Evolutionary conservation across 345 rosid species (phyloP).

Genomic region (Pistacia atlantica): DNA sequence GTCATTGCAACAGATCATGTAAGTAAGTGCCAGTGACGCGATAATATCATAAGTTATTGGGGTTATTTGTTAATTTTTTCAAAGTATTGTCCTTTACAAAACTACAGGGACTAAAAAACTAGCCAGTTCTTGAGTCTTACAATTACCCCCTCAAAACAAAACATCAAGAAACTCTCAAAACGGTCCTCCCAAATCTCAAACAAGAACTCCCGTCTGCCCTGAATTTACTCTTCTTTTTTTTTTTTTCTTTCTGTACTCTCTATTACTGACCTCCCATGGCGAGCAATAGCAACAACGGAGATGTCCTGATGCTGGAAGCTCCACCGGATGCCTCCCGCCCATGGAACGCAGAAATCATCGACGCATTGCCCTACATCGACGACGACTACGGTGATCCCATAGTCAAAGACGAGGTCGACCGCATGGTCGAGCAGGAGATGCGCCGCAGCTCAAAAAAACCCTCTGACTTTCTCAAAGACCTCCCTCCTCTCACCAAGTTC

Average conservation of each 20-base stretch:
- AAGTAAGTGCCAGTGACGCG: too few relatives aligned
- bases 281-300: constrained; percentile 40
- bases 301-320: constrained; percentile 81
- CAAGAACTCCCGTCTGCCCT: background rate
- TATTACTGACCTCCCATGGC: constrained; percentile 19
- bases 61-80: too few relatives aligned
- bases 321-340: constrained; percentile 59
- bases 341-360: constrained; percentile 83
- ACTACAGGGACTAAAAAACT: too few relatives aligned
- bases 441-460: constrained; percentile 89
- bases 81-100: too few relatives aligned
- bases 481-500: constrained; percentile 73
- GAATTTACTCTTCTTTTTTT: background rate
- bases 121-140: too few relatives aligned
- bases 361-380: constrained; percentile 96
- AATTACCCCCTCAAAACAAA: background rate
- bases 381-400: constrained; percentile 77
- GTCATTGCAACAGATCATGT: too few relatives aligned
- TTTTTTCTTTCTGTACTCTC: too few relatives aligned
- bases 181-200: background rate
- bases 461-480: constrained; percentile 76
- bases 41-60: too few relatives aligned
- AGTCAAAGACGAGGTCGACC: constrained; percentile 85
- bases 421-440: constrained; percentile 95
- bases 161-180: background rate